Percentiles rank a stretch among this genome's conserved stretches.
Evolutionary conservation across 768 basidiomycete genomes (phyloP).

Genomic region (Psilocybe tampanensis): DNA sequence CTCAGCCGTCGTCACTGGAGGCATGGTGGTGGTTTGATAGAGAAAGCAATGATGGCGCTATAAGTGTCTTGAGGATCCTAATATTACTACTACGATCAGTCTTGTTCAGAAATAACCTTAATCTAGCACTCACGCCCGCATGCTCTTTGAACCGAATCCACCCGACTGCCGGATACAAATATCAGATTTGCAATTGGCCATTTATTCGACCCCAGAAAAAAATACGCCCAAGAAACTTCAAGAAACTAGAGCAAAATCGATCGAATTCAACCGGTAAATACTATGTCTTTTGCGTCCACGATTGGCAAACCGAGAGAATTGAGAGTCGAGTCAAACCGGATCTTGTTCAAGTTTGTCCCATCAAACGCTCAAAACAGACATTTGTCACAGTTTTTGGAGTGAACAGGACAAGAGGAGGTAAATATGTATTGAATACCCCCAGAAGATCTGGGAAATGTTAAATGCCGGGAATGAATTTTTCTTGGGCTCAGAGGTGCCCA

Average conservation of each 20-base stretch:
- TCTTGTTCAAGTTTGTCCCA: neutral
- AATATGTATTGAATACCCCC: neutral
- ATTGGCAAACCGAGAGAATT: neutral
- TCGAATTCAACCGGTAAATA: no score
- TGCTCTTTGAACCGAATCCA: slow-evolving; percentile 35
- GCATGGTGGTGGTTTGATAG: slow-evolving; percentile 45
- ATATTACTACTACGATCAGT: slow-evolving; percentile 13
- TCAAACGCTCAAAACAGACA: neutral
- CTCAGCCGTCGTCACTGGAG: slow-evolving; percentile 45
- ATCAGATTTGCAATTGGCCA: neutral
- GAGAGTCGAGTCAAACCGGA: neutral
- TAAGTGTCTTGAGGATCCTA: slow-evolving; percentile 20
- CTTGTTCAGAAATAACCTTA: slow-evolving; percentile 23
- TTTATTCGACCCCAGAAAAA: neutral
- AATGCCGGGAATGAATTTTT: no score
- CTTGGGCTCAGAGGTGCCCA: no score
- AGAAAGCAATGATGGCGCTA: slow-evolving; percentile 27
- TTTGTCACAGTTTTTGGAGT: neutral
- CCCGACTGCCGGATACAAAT: slow-evolving; percentile 26
- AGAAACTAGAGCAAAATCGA: no score
- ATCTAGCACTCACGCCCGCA: slow-evolving; percentile 10
- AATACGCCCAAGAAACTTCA: no score
- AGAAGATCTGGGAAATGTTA: no score
- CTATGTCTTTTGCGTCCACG: no score
- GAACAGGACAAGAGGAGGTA: neutral